Evolutionary conservation across 2,329 filamentous ascomycete genomes (phyloP).

Genomic region (Aspergillus novoparasiticus): DNA sequence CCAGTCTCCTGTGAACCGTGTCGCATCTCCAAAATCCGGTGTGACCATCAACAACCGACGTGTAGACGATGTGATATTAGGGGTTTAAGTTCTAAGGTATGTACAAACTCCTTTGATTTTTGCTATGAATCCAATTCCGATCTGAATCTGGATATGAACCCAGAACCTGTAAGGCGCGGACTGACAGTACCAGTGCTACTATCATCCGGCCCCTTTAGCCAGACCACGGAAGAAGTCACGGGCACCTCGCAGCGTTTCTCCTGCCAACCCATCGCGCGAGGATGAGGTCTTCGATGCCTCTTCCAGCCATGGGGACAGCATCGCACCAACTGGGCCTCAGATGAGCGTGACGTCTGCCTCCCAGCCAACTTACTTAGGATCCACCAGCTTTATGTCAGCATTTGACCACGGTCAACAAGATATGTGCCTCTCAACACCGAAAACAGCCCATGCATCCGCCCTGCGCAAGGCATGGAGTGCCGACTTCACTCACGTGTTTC

Average conservation of each 20-base stretch:
- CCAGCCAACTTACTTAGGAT: constrained; percentile 3
- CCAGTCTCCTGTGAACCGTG: constrained; percentile 7
- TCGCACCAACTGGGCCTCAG: background rate
- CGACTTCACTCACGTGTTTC: background rate
- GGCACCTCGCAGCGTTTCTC: background rate
- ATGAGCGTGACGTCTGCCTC: background rate
- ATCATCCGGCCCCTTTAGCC: constrained; percentile 11
- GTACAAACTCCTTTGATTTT: background rate
- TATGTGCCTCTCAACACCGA: background rate
- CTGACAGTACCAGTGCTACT: constrained; percentile 9
- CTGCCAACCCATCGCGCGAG: background rate
- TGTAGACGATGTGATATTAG: constrained; percentile 1
- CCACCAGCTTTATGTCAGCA: constrained; percentile 6
- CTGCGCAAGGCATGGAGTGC: constrained; percentile 2
- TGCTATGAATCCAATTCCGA: too few species aligned
- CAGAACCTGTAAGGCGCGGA: background rate
- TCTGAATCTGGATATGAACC: background rate
- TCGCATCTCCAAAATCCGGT: constrained; percentile 9
- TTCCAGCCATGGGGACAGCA: background rate
- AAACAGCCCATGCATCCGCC: background rate
- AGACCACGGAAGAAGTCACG: background rate
- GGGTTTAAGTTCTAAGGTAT: background rate
- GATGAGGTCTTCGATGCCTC: background rate
- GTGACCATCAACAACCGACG: constrained; percentile 7
- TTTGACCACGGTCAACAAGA: background rate